Evolutionary conservation across 164 flowering plant genomes (phyloP).

Genomic region (Stephania japonica): DNA sequence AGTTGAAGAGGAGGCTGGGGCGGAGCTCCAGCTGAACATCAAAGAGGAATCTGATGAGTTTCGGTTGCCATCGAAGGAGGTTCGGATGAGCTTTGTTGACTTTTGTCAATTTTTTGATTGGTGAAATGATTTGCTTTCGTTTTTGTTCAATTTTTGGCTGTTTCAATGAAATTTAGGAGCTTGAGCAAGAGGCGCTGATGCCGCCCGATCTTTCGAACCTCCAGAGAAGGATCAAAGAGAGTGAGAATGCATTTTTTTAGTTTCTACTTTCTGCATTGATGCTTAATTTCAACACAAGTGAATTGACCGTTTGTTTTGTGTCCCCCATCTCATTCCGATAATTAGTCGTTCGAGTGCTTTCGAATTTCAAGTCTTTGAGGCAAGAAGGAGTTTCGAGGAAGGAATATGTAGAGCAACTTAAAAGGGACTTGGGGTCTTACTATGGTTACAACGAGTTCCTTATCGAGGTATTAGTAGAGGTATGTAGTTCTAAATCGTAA

Average conservation of each 20-base stretch:
- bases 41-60: slow-evolving; percentile 78
- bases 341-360: slow-evolving; percentile 77
- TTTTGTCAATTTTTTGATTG: not conserved
- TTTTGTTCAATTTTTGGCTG: not conserved
- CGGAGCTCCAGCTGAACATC: slow-evolving; percentile 66
- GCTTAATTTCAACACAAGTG: not conserved
- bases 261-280: not conserved
- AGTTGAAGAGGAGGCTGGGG: slow-evolving; percentile 49
- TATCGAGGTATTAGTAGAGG: slow-evolving; percentile 78
- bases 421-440: slow-evolving; percentile 66
- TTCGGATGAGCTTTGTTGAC: slow-evolving; percentile 11
- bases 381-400: slow-evolving; percentile 61
- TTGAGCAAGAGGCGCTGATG: slow-evolving; percentile 57
- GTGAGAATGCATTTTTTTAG: slow-evolving; percentile 32
- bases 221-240: slow-evolving; percentile 75
- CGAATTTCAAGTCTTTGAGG: slow-evolving; percentile 72
- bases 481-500: slow-evolving; percentile 11
- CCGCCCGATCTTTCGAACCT: slow-evolving; percentile 80
- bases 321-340: not conserved
- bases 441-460: slow-evolving; percentile 96
- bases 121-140: not conserved
- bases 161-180: slow-evolving; percentile 44
- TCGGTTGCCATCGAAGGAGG: slow-evolving; percentile 77
- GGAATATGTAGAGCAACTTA: slow-evolving; percentile 78
- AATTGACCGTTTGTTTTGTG: not conserved